phyloP scores from a whole-genome alignment of 306 rosid species.

The Luffa acutangula region DNA sequence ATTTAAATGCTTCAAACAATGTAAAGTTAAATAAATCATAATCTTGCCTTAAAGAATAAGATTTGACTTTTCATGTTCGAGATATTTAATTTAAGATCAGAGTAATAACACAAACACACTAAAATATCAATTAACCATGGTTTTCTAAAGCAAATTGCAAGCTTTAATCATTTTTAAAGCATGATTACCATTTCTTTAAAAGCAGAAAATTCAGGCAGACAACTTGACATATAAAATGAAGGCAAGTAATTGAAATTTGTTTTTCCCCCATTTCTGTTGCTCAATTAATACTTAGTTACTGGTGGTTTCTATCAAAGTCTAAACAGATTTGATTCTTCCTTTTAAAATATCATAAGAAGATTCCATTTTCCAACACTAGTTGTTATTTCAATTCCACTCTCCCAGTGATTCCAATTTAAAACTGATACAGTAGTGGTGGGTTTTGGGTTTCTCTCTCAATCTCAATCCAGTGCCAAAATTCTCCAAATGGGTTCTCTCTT shows the following conservation, averaged over 20 bases:
- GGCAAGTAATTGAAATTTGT: neutral
- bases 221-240: neutral
- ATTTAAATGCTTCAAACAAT: neutral
- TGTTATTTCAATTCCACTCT: neutral
- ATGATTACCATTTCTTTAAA: neutral
- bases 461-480: neutral
- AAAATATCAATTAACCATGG: neutral
- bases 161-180: neutral
- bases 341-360: constrained; percentile 4
- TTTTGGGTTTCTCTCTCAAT: neutral
- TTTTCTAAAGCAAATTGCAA: neutral
- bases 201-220: neutral
- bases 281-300: neutral
- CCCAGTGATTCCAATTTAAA: neutral
- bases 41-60: neutral
- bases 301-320: neutral
- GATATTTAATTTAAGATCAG: neutral
- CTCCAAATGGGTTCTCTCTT: constrained; percentile 12
- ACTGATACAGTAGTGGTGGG: neutral
- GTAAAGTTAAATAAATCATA: neutral
- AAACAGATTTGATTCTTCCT: neutral
- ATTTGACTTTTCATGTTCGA: neutral
- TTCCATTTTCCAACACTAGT: neutral
- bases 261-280: neutral
- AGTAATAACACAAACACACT: neutral